A percentile compares a stretch with the other conserved stretches of the same genome.
Conservation (phyloP, 352 stramenopile species). For the Pythium phragmiticola region DNA sequence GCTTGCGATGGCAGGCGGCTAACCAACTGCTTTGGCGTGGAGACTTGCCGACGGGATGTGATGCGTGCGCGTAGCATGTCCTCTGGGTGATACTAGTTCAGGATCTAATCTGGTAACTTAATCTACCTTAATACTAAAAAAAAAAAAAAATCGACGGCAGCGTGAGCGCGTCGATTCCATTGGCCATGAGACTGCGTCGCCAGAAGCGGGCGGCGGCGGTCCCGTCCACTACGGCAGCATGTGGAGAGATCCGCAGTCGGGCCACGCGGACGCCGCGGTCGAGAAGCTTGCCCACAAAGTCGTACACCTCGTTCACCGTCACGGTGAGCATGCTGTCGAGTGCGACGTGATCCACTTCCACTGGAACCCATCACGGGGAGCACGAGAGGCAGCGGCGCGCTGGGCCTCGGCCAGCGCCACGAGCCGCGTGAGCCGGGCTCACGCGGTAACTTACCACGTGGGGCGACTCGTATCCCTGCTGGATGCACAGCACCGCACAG, state of each 20-base stretch:
- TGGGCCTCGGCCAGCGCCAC: neutral
- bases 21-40: too few species aligned
- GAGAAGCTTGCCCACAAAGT: neutral
- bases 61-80: too few species aligned
- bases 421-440: slow-evolving; percentile 1
- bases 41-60: too few species aligned
- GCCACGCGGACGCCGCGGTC: neutral
- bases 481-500: neutral
- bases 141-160: neutral
- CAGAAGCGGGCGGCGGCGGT: neutral
- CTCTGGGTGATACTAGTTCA: too few species aligned
- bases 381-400: too few species aligned
- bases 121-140: too few species aligned
- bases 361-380: neutral
- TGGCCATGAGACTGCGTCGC: neutral
- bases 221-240: neutral
- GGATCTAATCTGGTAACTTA: too few species aligned
- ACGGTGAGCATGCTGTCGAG: neutral
- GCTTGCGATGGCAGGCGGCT: too few species aligned
- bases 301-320: slow-evolving; percentile 1
- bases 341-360: neutral
- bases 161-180: neutral
- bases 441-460: too few species aligned
- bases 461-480: neutral
- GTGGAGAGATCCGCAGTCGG: neutral